Evolutionary conservation across 495 filamentous ascomycete species (phyloP), one percentile per base, ranked within the genome.

Genomic region (Aspergillus incahuasiensis): DNA sequence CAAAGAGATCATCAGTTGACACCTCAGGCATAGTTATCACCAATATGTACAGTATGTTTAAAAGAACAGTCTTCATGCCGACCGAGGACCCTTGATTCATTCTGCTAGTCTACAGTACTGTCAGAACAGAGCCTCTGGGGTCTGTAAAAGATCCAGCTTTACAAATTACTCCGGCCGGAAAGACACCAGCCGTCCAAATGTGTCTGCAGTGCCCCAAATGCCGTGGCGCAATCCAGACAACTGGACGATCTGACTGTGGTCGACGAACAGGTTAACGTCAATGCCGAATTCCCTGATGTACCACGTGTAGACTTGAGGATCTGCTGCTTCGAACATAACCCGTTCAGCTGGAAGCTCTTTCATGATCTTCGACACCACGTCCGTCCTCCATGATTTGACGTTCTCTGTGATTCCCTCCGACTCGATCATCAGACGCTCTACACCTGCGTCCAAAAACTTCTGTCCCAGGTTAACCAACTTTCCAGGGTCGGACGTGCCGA

Each of bases 351-450:
- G 79, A 19, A 85, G 56, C 51, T 79, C 78, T 45, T 76, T 75
- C 66, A 82, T 69, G 45, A 83, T 79, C 22, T 61, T 65, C n/a
- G 75, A 75, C 4, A 84, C 76, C 15, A 84, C 79, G 55, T 84
- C 80, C 2, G 79, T 83, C 35, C 78, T 66, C 82, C 82, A 84
- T 16, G 67, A 65, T 43, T 63, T 69, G 9, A 84, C 79, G 56
- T 83, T 83, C 70, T 83, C 80, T 6, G 81, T 83, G 58, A 83
- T 83, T 0, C 80, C 81, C 63, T 83, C 81, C n/a, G 77, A 81
- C 60, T 84, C 81, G 52, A 83, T 80, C 80, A 84, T 83, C 47
- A 83, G 63, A 2, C 81, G 73, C 60, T 85, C 78, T 5, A 83
- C 81, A 1, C 82, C 82, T 0, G 64, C 74, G 32, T 82, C 68